Conservation (phyloP, 345 rosid genomes). For the Citrus glauca region DNA sequence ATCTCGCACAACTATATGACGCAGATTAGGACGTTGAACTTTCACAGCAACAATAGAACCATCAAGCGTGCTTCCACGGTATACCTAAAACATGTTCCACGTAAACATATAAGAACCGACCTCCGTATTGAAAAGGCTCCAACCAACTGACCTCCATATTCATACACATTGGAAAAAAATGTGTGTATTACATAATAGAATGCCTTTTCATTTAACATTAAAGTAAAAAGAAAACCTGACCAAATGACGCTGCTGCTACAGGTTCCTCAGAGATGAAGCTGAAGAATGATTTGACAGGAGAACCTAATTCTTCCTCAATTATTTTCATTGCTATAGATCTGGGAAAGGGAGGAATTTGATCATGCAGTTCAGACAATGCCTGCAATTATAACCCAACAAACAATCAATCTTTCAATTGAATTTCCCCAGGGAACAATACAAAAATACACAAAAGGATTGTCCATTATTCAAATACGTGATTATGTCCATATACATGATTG, state of each 20-base stretch:
- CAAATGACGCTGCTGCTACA: constrained; percentile 94
- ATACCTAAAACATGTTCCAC: constrained; percentile 52
- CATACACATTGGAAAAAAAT: neutral
- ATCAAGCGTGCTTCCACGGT: constrained; percentile 68
- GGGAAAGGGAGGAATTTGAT: constrained; percentile 87
- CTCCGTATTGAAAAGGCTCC: neutral
- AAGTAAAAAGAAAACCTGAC: constrained; percentile 57
- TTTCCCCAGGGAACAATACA: neutral
- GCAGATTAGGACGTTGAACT: constrained; percentile 94
- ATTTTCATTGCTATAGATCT: constrained; percentile 62
- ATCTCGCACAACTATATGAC: constrained; percentile 81
- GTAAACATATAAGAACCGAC: constrained; percentile 7
- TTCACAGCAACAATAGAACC: constrained; percentile 82
- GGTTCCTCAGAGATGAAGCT: constrained; percentile 80
- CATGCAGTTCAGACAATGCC: constrained; percentile 92
- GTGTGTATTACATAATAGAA: neutral
- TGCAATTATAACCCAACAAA: constrained; percentile 34
- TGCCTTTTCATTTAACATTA: neutral
- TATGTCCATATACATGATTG: neutral
- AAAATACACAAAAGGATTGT: neutral
- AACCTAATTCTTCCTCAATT: constrained; percentile 85
- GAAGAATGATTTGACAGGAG: constrained; percentile 63
- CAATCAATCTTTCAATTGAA: neutral
- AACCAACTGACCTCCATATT: neutral
- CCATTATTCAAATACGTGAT: neutral